A percentile compares a stretch with the other conserved stretches of the same genome.
Conservation (phyloP, 2,329 filamentous ascomycete species). For the Pochonia chlamydosporia region DNA sequence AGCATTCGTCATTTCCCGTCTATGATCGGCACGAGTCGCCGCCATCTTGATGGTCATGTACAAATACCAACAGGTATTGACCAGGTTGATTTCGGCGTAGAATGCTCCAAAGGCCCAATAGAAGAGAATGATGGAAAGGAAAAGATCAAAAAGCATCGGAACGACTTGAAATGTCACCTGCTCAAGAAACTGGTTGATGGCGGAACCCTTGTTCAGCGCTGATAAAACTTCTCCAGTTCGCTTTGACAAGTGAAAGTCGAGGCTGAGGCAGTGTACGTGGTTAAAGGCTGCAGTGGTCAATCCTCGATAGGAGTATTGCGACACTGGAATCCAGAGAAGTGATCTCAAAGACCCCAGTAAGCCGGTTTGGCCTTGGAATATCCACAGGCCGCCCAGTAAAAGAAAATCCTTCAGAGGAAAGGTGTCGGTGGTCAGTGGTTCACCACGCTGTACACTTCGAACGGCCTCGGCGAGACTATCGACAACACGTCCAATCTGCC, state of each 20-base stretch:
- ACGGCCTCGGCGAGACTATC: slow-evolving; percentile 55
- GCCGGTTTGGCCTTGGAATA: slow-evolving; percentile 85
- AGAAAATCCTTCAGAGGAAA: slow-evolving; percentile 30
- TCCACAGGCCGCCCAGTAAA: slow-evolving; percentile 60
- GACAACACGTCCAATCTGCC: slow-evolving; percentile 76
- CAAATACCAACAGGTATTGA: slow-evolving; percentile 93
- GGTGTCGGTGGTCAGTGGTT: slow-evolving; percentile 25
- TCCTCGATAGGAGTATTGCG: slow-evolving; percentile 93
- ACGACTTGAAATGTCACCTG: slow-evolving; percentile 94
- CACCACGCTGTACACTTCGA: slow-evolving; percentile 38
- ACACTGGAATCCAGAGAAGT: slow-evolving; percentile 91
- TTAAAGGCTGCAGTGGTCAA: slow-evolving; percentile 94
- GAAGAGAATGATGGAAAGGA: slow-evolving; percentile 74
- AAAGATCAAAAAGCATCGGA: slow-evolving; percentile 88
- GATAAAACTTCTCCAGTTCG: slow-evolving; percentile 94
- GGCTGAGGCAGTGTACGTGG: slow-evolving; percentile 89
- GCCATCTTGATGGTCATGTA: slow-evolving; percentile 96
- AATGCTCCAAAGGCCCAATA: slow-evolving; percentile 58
- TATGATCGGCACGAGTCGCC: slow-evolving; percentile 83
- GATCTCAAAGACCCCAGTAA: slow-evolving; percentile 77
- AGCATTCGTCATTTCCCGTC: slow-evolving; percentile 90
- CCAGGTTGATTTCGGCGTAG: slow-evolving; percentile 81
- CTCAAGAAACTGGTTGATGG: slow-evolving; percentile 94
- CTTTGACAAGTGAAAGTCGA: slow-evolving; percentile 96
- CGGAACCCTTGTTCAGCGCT: slow-evolving; percentile 89